A percentile compares a stretch with the other conserved stretches of the same genome.
phyloP scores from a whole-genome alignment of 1,284 basidiomycete genomes.

The Leccinum subfulvum region DNA sequence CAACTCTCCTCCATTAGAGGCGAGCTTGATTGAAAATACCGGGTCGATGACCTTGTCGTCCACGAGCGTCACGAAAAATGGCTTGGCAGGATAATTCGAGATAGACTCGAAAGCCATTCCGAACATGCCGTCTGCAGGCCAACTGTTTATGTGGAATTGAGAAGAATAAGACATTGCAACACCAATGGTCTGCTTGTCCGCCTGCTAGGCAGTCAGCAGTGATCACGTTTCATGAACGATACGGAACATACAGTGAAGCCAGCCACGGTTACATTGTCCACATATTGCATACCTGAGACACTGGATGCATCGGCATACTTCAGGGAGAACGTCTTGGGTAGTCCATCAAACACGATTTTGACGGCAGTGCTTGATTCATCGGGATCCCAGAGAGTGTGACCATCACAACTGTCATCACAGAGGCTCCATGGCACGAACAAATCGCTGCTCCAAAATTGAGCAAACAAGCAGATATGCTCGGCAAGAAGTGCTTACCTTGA shows the following conservation, averaged over 20 bases:
- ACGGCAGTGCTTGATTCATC: neutral
- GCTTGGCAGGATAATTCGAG: neutral
- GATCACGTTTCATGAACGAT: neutral
- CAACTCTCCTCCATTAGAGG: neutral
- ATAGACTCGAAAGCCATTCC: neutral
- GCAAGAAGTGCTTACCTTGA: neutral
- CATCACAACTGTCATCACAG: neutral
- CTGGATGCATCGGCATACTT: neutral
- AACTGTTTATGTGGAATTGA: neutral
- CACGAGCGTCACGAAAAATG: neutral
- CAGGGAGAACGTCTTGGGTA: neutral
- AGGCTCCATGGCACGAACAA: neutral
- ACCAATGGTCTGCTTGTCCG: neutral
- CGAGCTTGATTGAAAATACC: neutral
- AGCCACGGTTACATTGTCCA: neutral
- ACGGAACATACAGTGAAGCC: neutral
- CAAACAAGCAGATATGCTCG: neutral
- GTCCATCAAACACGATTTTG: neutral
- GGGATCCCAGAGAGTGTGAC: neutral
- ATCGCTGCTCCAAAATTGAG: neutral
- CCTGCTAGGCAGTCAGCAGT: neutral
- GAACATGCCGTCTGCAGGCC: neutral
- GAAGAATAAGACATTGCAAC: neutral
- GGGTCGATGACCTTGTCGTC: neutral
- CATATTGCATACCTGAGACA: neutral